Evolutionary conservation across 148 eudicot genomes (phyloP).

Genomic region (Amaranthus palmeri): DNA sequence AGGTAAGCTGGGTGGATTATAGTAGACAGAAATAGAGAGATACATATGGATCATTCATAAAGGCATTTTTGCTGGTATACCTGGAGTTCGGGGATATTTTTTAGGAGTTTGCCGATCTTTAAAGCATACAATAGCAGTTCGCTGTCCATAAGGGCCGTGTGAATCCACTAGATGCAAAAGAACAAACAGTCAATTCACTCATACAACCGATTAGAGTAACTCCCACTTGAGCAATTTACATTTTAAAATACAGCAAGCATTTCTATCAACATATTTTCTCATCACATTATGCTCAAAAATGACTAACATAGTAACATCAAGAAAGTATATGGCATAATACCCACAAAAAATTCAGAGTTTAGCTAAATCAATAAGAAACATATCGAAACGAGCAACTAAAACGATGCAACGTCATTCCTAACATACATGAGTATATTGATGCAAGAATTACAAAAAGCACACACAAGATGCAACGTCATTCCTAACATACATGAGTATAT

Average conservation of each 20-base stretch:
- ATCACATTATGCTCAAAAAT: not conserved
- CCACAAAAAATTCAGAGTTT: not conserved
- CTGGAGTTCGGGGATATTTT: constrained; percentile 86
- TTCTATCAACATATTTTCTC: not conserved
- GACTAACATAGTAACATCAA: not conserved
- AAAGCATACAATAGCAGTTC: constrained; percentile 76
- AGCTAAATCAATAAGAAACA: constrained; percentile 4
- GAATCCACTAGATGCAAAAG: constrained; percentile 59
- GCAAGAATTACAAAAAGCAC: not conserved
- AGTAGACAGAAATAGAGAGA: constrained; percentile 13
- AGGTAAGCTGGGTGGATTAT: not conserved
- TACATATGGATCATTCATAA: constrained; percentile 37
- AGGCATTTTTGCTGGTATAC: constrained; percentile 81
- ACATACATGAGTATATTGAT: not conserved
- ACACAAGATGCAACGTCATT: not conserved
- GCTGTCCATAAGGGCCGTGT: constrained; percentile 76
- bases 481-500: not conserved
- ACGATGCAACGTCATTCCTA: not conserved
- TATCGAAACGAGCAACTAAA: not conserved
- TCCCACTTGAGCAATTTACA: not conserved
- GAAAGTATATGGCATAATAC: constrained; percentile 7
- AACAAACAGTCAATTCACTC: constrained; percentile 8
- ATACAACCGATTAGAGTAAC: not conserved
- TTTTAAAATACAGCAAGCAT: not conserved
- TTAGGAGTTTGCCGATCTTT: constrained; percentile 63